Evolutionary conservation across 164 flowering plant genomes (phyloP), one percentile per base, ranked within the genome.

Genomic region (Buxus sempervirens): DNA sequence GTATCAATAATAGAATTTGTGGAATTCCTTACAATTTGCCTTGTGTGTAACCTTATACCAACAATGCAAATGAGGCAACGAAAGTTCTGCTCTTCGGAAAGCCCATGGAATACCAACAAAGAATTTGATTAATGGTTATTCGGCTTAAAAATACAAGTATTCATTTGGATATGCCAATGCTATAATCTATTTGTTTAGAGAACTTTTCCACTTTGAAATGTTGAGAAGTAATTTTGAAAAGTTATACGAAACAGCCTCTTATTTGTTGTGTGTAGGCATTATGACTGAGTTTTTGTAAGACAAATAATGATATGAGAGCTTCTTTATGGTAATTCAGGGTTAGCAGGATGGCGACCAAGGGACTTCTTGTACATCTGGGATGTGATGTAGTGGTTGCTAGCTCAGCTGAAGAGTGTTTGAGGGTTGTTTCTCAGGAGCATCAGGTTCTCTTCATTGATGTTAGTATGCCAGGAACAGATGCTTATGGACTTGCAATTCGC

Each of bases 301-400:
- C 9, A 4, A 45, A 15, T 45, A 45, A 10, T 45, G 13, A 45
- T 45, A 15, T 45, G 51, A 15, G 12, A 45, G 2, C 18, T 45
- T 45, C 9, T 45, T 67, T 15, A 3, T 66, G 49, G n/a, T 66
- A 54, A 66, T 74, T 48, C 87, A 88, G 93, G 67, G 84, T 86
- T 63, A 82, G 93, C 72, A 75, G 85, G 69, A 67, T 70, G 59
- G 88, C 73, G 61, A 88, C 88, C 0, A 86, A 79, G 72, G 88
- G 86, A 42, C 88, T 88, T 48, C 83, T 86, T 6, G 54, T 80
- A 69, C 86, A 86, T 66, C 76, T 86, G 25, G 93, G 93, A 13
- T 88, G 89, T 64, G 86, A 88, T 24, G 90, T 88, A 21, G 73
- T 81, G 9, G 75, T 79, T 0, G 87, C 79, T 36, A 57, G 82